phyloP scores from a whole-genome alignment of 2,329 filamentous ascomycete species.

The Fusarium poae region DNA sequence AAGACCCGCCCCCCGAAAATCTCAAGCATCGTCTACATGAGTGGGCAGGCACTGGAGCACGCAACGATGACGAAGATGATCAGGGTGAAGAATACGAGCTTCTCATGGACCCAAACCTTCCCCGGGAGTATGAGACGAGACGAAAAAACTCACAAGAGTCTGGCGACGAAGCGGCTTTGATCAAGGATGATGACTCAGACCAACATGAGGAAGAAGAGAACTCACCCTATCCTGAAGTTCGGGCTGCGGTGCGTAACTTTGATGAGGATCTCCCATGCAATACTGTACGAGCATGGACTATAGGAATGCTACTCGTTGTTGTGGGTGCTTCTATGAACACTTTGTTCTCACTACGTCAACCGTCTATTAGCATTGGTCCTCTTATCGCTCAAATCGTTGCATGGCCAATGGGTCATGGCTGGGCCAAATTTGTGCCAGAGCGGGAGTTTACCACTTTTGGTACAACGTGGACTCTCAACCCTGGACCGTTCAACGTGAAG shows the following conservation, averaged over 20 bases:
- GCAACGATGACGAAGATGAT: conserved; percentile 60
- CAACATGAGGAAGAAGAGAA: conserved; percentile 54
- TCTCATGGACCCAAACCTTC: conserved; percentile 66
- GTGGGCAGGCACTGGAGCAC: conserved; percentile 57
- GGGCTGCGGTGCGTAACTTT: conserved; percentile 73
- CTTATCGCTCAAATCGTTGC: conserved; percentile 74
- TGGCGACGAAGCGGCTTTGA: conserved; percentile 45
- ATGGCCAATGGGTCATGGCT: conserved; percentile 72
- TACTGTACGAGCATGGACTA: conserved; percentile 74
- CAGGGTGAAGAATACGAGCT: conserved; percentile 67
- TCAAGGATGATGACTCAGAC: conserved; percentile 52
- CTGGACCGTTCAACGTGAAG: conserved; percentile 77
- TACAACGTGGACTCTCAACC: conserved; percentile 69
- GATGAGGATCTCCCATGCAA: conserved; percentile 76
- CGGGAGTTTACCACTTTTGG: conserved; percentile 66
- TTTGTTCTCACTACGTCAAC: conserved; percentile 72
- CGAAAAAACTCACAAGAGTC: conserved; percentile 35
- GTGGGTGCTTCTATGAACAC: conserved; percentile 73
- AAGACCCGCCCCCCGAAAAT: conserved; percentile 42
- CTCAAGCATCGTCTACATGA: conserved; percentile 55
- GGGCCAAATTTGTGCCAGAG: conserved; percentile 68
- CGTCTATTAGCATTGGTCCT: conserved; percentile 70
- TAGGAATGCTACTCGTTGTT: conserved; percentile 69
- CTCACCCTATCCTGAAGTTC: conserved; percentile 76
- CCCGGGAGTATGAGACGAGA: conserved; percentile 59